These are phyloP conservation scores for Sanghuangporus sanghuang DNA, from an alignment of 1,284 basidiomycete genomes.

Conservation along the genomic window DNA sequence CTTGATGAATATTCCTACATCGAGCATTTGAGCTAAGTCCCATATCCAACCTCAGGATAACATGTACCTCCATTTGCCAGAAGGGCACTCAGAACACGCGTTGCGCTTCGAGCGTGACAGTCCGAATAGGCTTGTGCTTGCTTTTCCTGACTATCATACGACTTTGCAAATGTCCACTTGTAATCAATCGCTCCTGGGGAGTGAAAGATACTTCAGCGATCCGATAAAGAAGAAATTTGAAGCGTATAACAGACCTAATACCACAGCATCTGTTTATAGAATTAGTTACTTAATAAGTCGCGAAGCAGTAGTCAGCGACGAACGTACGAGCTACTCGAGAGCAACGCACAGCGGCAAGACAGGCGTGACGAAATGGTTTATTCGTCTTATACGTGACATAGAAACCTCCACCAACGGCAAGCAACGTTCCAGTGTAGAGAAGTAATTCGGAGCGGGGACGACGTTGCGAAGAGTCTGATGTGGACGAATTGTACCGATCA, in stretches of 20 bases:
- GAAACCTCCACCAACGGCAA: conserved; percentile 29
- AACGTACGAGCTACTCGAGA: conserved; percentile 57
- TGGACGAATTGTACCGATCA: background rate
- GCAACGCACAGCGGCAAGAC: conserved; percentile 67
- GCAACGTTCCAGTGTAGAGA: conserved; percentile 13
- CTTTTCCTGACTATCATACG: conserved; percentile 52
- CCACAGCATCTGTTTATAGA: conserved; percentile 46
- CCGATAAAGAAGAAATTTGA: background rate
- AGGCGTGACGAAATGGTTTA: conserved; percentile 59
- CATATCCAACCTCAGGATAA: background rate
- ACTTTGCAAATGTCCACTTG: conserved; percentile 67
- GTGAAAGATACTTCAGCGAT: background rate
- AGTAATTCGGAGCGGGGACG: conserved; percentile 12
- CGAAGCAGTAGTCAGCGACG: background rate
- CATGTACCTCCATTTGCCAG: conserved; percentile 79
- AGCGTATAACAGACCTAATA: conserved; percentile 30
- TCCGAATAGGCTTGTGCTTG: conserved; percentile 57
- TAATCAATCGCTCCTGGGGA: conserved; percentile 68
- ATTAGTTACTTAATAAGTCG: conserved; percentile 1
- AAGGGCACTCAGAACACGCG: conserved; percentile 72
- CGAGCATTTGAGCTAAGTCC: background rate
- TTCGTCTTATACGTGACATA: conserved; percentile 53
- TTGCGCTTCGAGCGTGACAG: conserved; percentile 80
- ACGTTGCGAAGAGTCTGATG: background rate
- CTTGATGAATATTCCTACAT: conserved; percentile 83